phyloP scores from a whole-genome alignment of 2,329 filamentous ascomycete species.

The Orbilia javanica region DNA sequence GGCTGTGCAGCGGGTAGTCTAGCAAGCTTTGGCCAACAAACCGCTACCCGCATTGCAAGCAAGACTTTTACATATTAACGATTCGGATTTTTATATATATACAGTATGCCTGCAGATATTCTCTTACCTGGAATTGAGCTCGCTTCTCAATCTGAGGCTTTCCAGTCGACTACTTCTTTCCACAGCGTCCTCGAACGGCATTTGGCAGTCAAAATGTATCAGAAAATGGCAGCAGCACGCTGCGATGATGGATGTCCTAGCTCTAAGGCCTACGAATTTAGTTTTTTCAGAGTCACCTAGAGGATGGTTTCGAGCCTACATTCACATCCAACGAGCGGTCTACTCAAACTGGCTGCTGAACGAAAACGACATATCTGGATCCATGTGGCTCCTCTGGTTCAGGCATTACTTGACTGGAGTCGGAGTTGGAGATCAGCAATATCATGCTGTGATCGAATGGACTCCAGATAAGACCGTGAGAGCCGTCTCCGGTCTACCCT shows the following conservation, averaged over 20 bases:
- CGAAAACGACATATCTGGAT: slow-evolving; percentile 55
- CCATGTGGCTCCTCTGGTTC: slow-evolving; percentile 57
- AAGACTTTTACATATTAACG: slow-evolving; percentile 42
- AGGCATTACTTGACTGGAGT: slow-evolving; percentile 54
- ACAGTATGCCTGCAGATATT: slow-evolving; percentile 58
- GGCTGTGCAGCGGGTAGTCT: slow-evolving; percentile 59
- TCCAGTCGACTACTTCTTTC: slow-evolving; percentile 46
- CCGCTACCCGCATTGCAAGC: slow-evolving; percentile 19
- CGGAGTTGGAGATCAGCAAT: slow-evolving; percentile 52
- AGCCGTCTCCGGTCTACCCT: slow-evolving; percentile 50
- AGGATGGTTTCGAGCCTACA: slow-evolving; percentile 54
- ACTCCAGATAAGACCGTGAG: slow-evolving; percentile 52
- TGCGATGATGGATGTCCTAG: slow-evolving; percentile 56
- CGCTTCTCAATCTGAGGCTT: slow-evolving; percentile 56
- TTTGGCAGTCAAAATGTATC: slow-evolving; percentile 54
- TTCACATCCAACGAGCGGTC: slow-evolving; percentile 48
- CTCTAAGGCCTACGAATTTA: slow-evolving; percentile 54
- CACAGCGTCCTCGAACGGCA: slow-evolving; percentile 52
- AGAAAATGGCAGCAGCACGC: slow-evolving; percentile 50
- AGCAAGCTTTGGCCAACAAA: slow-evolving; percentile 57
- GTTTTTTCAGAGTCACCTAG: slow-evolving; percentile 58
- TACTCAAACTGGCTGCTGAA: slow-evolving; percentile 57
- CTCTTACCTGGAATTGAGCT: slow-evolving; percentile 54
- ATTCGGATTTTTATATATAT: slow-evolving; percentile 38
- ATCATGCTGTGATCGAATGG: slow-evolving; percentile 53